Base-by-base conservation (phyloP, 371 early-diverging fungal species). In the Dipsacomyces acuminosporus region DNA sequence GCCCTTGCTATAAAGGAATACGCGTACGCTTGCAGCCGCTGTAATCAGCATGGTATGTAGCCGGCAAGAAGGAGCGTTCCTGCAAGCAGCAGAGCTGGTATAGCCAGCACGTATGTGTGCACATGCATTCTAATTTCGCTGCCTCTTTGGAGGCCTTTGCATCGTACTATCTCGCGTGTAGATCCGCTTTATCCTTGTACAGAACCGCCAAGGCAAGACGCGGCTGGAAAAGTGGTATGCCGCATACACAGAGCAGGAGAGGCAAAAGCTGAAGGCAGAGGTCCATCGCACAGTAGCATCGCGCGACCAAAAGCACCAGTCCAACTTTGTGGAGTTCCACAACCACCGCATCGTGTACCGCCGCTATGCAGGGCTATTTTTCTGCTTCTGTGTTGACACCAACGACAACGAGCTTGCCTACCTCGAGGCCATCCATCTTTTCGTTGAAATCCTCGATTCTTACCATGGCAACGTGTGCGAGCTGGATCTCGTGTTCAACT, bases 381-480 rank as follows among this genome's bases (percentile, higher is more conserved):
- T 98, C 69, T 94, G 96, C 72, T 87, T 96, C 59, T 94, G 97
- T 65, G 93, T 98, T 2, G 96, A 95, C 74, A 84, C 92, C 17
- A 94, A 92, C 71, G 97, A 97, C 76, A 98, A 98, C 59, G 94
- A 95, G 67, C 76, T 98, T 20, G 86, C 89, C 2, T 89, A 89
- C 56, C 72, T 98, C 34, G 98, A 98, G 72, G 92, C 91, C 0
- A 96, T 98, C 36, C 98, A 98, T 61, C 87, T 95, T 64, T 97
- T 97, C 82, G 98, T 98, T 20, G 98, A 98, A 74, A 92, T 95
- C 0, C 74, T 98, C 43, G 97, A 98, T 74, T 82, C 90, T 9
- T 98, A 93, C 80, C 97, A 97, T 77, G 92, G 91, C 33, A 98
- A 96, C 56, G 98, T 98, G 9, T 96, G 95, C 72, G 97, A 98